phyloP scores from a whole-genome alignment of 2,329 filamentous ascomycete genomes.

The Penicillium sp. region DNA sequence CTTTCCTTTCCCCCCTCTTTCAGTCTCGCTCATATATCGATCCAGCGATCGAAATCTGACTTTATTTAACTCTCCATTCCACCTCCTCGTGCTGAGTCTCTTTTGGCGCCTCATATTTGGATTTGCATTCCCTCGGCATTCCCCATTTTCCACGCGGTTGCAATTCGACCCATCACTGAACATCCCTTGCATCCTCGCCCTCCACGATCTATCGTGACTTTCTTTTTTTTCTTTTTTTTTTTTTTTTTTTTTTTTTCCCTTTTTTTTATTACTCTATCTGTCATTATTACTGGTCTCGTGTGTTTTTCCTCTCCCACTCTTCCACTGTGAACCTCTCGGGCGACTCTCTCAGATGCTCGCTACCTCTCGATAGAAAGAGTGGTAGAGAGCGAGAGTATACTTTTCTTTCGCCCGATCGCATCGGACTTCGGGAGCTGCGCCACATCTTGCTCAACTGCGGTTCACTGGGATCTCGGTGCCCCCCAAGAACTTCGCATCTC shows the following conservation, averaged over 20 bases:
- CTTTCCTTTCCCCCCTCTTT: conserved; percentile 9
- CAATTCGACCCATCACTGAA: conserved; percentile 30
- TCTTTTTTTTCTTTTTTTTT: conserved; percentile 6
- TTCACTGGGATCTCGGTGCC: conserved; percentile 11
- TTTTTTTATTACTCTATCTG: background rate
- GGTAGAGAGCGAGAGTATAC: background rate
- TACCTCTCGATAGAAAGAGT: background rate
- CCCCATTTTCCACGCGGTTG: conserved; percentile 28
- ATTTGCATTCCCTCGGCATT: conserved; percentile 24
- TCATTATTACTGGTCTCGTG: background rate
- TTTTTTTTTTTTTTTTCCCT: background rate
- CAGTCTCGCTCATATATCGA: conserved; percentile 16
- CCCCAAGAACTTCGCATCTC: conserved; percentile 5
- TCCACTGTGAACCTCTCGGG: background rate
- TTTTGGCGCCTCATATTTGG: conserved; percentile 17
- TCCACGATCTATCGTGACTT: conserved; percentile 20
- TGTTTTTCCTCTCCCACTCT: background rate
- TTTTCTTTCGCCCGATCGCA: conserved; percentile 2
- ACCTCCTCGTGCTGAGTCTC: conserved; percentile 1
- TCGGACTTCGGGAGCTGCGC: conserved; percentile 7
- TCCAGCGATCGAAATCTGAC: conserved; percentile 18
- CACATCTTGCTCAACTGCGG: background rate
- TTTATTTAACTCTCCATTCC: conserved; percentile 17
- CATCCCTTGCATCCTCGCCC: conserved; percentile 30
- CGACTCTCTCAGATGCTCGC: background rate